Evolutionary conservation across 1,284 basidiomycete species (phyloP).

Genomic region (Trametes pubescens): DNA sequence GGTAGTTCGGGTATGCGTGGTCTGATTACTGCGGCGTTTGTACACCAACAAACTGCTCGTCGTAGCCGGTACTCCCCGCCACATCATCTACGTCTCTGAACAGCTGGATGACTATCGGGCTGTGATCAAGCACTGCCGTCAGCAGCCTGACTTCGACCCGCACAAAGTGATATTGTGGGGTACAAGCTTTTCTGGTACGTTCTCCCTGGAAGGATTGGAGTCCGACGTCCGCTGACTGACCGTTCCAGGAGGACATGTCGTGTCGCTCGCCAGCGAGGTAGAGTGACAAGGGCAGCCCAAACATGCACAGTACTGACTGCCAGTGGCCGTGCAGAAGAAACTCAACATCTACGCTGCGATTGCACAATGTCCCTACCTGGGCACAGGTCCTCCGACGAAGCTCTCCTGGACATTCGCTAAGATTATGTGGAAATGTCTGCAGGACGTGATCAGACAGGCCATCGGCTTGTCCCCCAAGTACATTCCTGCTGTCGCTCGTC

Average conservation of each 20-base stretch:
- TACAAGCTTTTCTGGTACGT: slow-evolving; percentile 43
- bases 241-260: slow-evolving; percentile 46
- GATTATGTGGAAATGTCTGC: slow-evolving; percentile 35
- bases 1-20: slow-evolving; percentile 45
- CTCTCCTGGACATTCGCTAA: slow-evolving; percentile 35
- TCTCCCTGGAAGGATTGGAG: not conserved
- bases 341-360: slow-evolving; percentile 44
- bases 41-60: not conserved
- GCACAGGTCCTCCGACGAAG: slow-evolving; percentile 24
- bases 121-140: slow-evolving; percentile 46
- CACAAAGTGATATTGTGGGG: slow-evolving; percentile 48
- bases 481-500: slow-evolving; percentile 37
- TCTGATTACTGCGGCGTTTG: not conserved
- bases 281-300: not conserved
- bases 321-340: slow-evolving; percentile 33
- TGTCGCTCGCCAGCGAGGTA: slow-evolving; percentile 46
- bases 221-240: not conserved
- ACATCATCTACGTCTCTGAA: slow-evolving; percentile 44
- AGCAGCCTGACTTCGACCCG: slow-evolving; percentile 44
- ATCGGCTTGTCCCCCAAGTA: slow-evolving; percentile 46
- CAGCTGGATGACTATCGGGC: slow-evolving; percentile 51
- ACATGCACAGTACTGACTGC: not conserved
- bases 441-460: slow-evolving; percentile 43
- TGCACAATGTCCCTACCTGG: slow-evolving; percentile 48
- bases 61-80: slow-evolving; percentile 46